Percentiles rank a stretch among this genome's conserved stretches.
These are phyloP conservation scores for Globisporangium spiculum DNA, from an alignment of 352 stramenopile genomes.

Conservation along the genomic window DNA sequence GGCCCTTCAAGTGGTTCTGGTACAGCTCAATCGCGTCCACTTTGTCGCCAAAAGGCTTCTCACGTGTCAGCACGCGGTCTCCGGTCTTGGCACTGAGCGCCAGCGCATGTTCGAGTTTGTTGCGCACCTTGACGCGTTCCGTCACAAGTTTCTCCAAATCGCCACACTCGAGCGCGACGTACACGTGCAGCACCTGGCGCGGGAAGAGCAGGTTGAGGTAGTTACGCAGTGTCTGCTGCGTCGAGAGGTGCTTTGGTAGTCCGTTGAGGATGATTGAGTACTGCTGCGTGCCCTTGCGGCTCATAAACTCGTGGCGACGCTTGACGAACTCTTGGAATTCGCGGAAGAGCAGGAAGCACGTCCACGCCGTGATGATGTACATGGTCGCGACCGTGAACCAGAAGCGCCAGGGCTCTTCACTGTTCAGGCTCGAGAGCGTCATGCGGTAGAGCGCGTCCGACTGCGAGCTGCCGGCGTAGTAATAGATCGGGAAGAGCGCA, in stretches of 20 bases:
- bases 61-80: slow-evolving; percentile 48
- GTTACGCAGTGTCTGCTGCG: slow-evolving; percentile 71
- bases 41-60: slow-evolving; percentile 35
- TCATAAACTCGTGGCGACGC: slow-evolving; percentile 76
- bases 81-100: slow-evolving; percentile 57
- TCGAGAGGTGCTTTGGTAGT: slow-evolving; percentile 67
- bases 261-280: slow-evolving; percentile 79
- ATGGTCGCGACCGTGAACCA: slow-evolving; percentile 63
- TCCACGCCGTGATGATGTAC: slow-evolving; percentile 58
- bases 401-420: slow-evolving; percentile 56
- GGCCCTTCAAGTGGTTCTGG: slow-evolving; percentile 57
- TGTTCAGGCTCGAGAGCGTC: slow-evolving; percentile 63
- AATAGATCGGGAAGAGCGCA: slow-evolving; percentile 80
- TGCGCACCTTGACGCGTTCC: slow-evolving; percentile 62
- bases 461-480: slow-evolving; percentile 39
- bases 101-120: slow-evolving; percentile 67
- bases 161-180: slow-evolving; percentile 72
- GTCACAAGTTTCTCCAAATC: slow-evolving; percentile 73
- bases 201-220: slow-evolving; percentile 78
- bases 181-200: slow-evolving; percentile 61
- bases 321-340: slow-evolving; percentile 76
- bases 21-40: slow-evolving; percentile 75
- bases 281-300: slow-evolving; percentile 57
- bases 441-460: slow-evolving; percentile 53
- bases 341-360: slow-evolving; percentile 59